phyloP scores from a whole-genome alignment of 2,329 filamentous ascomycete species.

The Colletotrichum phormii region DNA sequence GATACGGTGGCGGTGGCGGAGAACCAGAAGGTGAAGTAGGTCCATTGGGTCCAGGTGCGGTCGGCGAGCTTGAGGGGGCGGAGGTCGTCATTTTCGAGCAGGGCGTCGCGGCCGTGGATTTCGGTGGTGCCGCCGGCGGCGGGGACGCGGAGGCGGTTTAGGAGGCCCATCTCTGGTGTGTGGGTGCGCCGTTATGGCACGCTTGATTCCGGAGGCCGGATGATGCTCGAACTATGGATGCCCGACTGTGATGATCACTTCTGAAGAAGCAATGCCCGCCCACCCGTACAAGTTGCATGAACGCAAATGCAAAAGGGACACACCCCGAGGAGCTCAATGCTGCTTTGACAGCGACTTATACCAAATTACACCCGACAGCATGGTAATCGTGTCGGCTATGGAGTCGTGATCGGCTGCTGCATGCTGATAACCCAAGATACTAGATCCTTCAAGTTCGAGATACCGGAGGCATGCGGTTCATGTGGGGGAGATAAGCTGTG shows the following conservation, averaged over 20 bases:
- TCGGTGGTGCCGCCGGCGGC: slow-evolving; percentile 22
- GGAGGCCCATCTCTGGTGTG: slow-evolving; percentile 14
- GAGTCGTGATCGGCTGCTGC: background rate
- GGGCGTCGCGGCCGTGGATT: slow-evolving; percentile 42
- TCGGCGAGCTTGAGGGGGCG: slow-evolving; percentile 52
- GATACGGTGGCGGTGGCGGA: slow-evolving; percentile 52
- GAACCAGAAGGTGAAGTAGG: slow-evolving; percentile 57
- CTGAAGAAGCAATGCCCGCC: background rate
- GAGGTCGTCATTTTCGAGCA: slow-evolving; percentile 55
- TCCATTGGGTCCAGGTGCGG: slow-evolving; percentile 53
- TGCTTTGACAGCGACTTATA: slow-evolving; percentile 14
- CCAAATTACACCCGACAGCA: background rate
- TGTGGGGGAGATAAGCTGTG: slow-evolving; percentile 34
- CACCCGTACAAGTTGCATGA: background rate
- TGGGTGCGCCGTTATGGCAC: too few species aligned
- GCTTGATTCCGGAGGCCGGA: background rate
- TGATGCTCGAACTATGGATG: background rate
- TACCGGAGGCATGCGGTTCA: background rate
- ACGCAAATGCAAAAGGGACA: background rate
- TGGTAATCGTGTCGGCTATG: background rate
- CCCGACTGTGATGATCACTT: background rate
- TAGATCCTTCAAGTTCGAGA: background rate
- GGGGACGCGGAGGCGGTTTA: slow-evolving; percentile 25
- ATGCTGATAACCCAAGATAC: slow-evolving; percentile 5
- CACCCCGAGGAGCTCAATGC: background rate